These are phyloP conservation scores for Lactifluus volemus DNA, from an alignment of 768 basidiomycete genomes.

Conservation along the genomic window DNA sequence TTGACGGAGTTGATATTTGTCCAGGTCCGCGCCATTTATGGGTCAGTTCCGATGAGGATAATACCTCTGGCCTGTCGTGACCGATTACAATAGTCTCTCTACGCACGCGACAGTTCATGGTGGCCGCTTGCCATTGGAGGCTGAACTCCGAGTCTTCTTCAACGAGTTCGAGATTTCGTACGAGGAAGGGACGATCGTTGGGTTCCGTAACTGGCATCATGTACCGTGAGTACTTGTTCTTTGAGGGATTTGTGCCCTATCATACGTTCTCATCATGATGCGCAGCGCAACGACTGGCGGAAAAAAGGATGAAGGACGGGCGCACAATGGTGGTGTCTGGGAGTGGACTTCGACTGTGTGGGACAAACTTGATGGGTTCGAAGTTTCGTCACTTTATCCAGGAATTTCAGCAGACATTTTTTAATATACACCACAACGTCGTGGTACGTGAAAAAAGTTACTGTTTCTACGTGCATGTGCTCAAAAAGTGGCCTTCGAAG, in stretches of 20 bases:
- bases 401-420: too few relatives aligned
- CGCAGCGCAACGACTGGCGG: conserved; percentile 60
- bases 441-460: conserved; percentile 51
- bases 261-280: neutral
- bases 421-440: conserved; percentile 77
- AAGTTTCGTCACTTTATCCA: conserved; percentile 72
- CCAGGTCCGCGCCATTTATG: conserved; percentile 80
- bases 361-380: conserved; percentile 65
- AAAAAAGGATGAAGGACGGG: conserved; percentile 39
- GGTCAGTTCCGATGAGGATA: conserved; percentile 66
- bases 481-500: conserved; percentile 32
- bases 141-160: conserved; percentile 74
- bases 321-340: conserved; percentile 94
- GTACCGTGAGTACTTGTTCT: conserved; percentile 51
- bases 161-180: conserved; percentile 67
- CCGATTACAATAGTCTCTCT: conserved; percentile 69
- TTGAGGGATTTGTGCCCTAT: neutral
- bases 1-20: neutral
- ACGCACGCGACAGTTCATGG: conserved; percentile 79
- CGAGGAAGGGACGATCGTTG: conserved; percentile 72
- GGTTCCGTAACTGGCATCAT: conserved; percentile 92
- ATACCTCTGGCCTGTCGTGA: conserved; percentile 83
- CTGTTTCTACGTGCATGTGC: neutral
- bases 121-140: conserved; percentile 88
- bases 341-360: conserved; percentile 91